Evolutionary conservation across 1,139 yeast genomes (phyloP).

Genomic region (Suhomyces wounanorum): DNA sequence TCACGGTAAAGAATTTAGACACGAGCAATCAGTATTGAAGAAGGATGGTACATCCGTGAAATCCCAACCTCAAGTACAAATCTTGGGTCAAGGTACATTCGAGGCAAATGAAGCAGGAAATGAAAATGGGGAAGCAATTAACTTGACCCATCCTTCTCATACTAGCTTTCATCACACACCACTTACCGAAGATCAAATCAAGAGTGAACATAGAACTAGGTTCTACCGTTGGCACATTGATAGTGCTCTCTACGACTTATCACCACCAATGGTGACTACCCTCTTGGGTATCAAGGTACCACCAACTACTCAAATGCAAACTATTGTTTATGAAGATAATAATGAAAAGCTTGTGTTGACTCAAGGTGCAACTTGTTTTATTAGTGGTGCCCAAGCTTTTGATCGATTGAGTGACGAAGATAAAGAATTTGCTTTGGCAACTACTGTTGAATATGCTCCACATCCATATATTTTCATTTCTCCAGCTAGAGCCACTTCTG

Average conservation of each 20-base stretch:
- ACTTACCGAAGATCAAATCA: constrained; percentile 61
- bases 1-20: constrained; percentile 83
- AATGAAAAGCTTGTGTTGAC: constrained; percentile 65
- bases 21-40: constrained; percentile 70
- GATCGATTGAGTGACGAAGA: constrained; percentile 66
- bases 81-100: constrained; percentile 79
- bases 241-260: constrained; percentile 79
- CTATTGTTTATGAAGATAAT: constrained; percentile 61
- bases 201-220: constrained; percentile 63
- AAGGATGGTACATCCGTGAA: constrained; percentile 83
- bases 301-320: constrained; percentile 44
- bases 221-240: constrained; percentile 94
- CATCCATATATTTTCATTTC: constrained; percentile 87
- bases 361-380: constrained; percentile 87
- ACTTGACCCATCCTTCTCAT: constrained; percentile 80
- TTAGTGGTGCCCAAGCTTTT: constrained; percentile 78
- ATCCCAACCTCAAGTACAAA: constrained; percentile 83
- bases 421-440: constrained; percentile 67
- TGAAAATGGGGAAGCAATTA: constrained; percentile 56
- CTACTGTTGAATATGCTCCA: constrained; percentile 85
- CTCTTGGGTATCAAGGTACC: constrained; percentile 84
- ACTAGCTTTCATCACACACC: constrained; percentile 72
- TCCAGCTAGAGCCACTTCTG: constrained; percentile 77
- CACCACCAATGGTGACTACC: constrained; percentile 86
- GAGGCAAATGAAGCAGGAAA: constrained; percentile 69